phyloP scores from a whole-genome alignment of 2,329 filamentous ascomycete genomes.

The Cadophora gregata region DNA sequence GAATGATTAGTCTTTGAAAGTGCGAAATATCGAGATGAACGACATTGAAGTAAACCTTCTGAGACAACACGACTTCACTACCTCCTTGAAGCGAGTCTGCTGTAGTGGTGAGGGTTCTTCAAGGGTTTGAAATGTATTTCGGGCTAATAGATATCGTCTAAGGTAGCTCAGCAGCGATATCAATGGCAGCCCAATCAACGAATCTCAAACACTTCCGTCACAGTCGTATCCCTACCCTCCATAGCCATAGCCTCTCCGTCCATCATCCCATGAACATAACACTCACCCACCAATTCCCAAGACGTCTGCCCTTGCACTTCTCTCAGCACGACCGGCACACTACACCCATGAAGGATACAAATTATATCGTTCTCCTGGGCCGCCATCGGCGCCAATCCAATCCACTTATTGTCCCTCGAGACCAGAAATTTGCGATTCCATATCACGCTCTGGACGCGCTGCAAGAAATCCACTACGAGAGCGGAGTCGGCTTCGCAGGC shows the following conservation, averaged over 20 bases:
- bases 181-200: constrained; percentile 2
- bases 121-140: no score
- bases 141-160: no score
- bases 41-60: no score
- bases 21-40: no score
- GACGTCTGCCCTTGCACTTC: background rate
- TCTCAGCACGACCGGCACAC: constrained; percentile 28
- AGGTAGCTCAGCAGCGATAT: no score
- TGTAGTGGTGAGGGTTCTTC: no score
- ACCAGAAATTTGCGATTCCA: constrained; percentile 30
- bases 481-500: constrained; percentile 14
- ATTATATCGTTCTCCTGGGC: constrained; percentile 22
- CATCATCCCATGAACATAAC: constrained; percentile 33
- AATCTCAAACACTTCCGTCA: constrained; percentile 20
- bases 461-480: constrained; percentile 26
- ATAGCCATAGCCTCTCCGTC: constrained; percentile 28
- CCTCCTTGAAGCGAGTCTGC: no score
- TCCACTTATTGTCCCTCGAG: background rate
- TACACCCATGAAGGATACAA: constrained; percentile 27
- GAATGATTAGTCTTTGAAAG: no score
- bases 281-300: constrained; percentile 27
- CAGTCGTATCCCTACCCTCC: background rate
- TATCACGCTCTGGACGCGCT: constrained; percentile 29
- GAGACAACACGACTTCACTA: no score
- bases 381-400: constrained; percentile 21